Base-by-base conservation (phyloP, 768 basidiomycete genomes). In the Trametes punicea region DNA sequence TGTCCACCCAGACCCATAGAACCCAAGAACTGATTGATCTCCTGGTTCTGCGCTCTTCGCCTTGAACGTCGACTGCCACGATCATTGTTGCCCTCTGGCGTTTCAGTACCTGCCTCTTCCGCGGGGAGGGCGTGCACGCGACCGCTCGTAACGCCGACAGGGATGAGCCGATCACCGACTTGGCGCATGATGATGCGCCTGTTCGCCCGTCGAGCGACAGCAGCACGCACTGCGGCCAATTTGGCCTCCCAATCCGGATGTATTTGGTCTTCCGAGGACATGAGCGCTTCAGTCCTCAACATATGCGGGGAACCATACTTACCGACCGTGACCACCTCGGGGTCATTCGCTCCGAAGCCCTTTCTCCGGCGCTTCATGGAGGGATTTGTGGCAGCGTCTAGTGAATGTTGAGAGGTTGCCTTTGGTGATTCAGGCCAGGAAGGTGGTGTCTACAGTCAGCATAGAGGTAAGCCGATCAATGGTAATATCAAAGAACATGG, bases 191-290 rank as follows among this genome's bases (percentile, higher is more conserved):
- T 89, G 69, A 98, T 96, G 41, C 97, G 82, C 66, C 97, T 80
- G 68, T 96, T 95, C 8, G 97, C 97, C 25, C 95, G 87, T 57
- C 97, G 83, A n/a, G 92, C 85, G 31, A 93, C 95, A n/a, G 92
- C 88, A 29, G 97, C 96, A 55, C 90, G 88, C 40, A 98, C 93
- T 33, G 93, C 87, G 44, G 92, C 93, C 34, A 98, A 74, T 71
- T 98, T 98, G 39, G 87, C 82, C 75, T 98, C 95, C 97, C 97
- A 98, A 70, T 98, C 96, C 1, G 97, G 96, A 50, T 94, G 88
- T 57, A 98, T 94, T 72, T 93, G 88, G 75, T 99, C 97, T 96
- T 41, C 2, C 44, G 63, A 50, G 60, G 23, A 38, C 18, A 6
- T 44, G 27, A 46, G 38, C 23, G 18, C 23, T 10, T 13, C 11